Base-by-base conservation (phyloP, 352 stramenopile species). In the Saprolegnia parasitica region DNA sequence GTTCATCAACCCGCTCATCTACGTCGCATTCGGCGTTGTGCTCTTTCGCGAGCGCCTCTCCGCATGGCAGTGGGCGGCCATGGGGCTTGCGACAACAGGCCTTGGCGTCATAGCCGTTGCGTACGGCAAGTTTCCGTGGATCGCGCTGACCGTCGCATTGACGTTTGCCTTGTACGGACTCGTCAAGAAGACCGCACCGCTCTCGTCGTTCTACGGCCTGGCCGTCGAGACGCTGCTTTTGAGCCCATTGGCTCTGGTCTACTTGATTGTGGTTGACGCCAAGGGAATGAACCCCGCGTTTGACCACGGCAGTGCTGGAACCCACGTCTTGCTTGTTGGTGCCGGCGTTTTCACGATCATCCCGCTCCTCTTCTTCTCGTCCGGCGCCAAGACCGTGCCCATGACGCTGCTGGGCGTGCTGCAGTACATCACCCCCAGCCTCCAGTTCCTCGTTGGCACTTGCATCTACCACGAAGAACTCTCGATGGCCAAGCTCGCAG, bases 1-100 rank as follows among this genome's bases (percentile, higher is more conserved):
- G 8, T 67, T 67, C 56, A 67, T 67, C 61, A 67, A 67, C 26
- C 61, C 61, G 49, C 40, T 67, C 21, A n/a, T 67, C 32, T 55
- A 47, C n/a, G 61, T 67, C 6, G 20, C 56, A 2, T 37, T 67
- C 23, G 61, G 61, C 24, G 24, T 67, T 10, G 26, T 56, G 1
- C 21, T 67, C 32, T 67, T 67, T 39, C 56, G 56, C 6, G 61
- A 67, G 32, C 11, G 15, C 8, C 61, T 67, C 11, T 1, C 32
- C 0, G 29, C 26, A 20, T 70, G 37, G n/a, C 63, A 70, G 37
- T 70, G 63, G 63, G 63, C 61, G 5, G 46, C 63, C 0, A 39
- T 70, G 5, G 63, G 20, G 9, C 35, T 55, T 8, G 63, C 63
- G 4, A 40, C 63, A 0, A 29, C 37, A 24, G 63, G 63, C 11